Base-by-base conservation (phyloP, 2,329 filamentous ascomycete genomes). In the Cercospora zeina region DNA sequence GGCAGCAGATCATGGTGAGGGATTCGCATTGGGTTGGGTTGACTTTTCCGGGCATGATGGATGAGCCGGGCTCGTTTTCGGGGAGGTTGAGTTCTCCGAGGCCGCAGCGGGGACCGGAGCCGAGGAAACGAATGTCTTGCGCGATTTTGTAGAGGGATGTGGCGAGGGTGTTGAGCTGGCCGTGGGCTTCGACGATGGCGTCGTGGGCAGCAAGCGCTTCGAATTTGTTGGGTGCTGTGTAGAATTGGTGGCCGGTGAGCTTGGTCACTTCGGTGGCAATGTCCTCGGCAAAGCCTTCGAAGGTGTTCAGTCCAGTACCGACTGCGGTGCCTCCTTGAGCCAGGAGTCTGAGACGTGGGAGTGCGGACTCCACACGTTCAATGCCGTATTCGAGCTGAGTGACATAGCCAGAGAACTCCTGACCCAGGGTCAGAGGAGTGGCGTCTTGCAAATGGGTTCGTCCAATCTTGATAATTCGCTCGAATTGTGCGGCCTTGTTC, bases 31-130 rank as follows among this genome's bases (percentile, higher is more conserved):
- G 95, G 33, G 95, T 99, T 33, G 95, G 95, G 83, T 99, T 99
- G 77, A 99, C 95, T 83, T 99, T 99, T 74, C 95, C 95, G 49
- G 95, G 95, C 95, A 99, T 99, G 83, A 99, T 97, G 71, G 90
- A 96, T 74, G 89, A 95, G 67, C 93, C 93, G 34, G 95, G 95
- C 83, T 99, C 95, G 81, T 99, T 99, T 82, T 99, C 95, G 27
- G 95, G 95, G 56, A 99, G 87, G 74, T 86, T 85, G 67, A 99
- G 86, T 82, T 99, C 95, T 69, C 93, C 93, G 21, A 97, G 88
- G 73, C 95, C 95, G 79, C 95, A 97, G 63, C 95, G 91, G 60
- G 95, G 95, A 14, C 95, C 95, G 69, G 91, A 96, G 71, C 95
- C 95, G 57, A 97, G 90, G 82, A 96, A 97, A 73, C 95, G 89